These are phyloP conservation scores for Beauveria pseudobassiana DNA, from an alignment of 2,329 filamentous ascomycete species.

Conservation along the genomic window DNA sequence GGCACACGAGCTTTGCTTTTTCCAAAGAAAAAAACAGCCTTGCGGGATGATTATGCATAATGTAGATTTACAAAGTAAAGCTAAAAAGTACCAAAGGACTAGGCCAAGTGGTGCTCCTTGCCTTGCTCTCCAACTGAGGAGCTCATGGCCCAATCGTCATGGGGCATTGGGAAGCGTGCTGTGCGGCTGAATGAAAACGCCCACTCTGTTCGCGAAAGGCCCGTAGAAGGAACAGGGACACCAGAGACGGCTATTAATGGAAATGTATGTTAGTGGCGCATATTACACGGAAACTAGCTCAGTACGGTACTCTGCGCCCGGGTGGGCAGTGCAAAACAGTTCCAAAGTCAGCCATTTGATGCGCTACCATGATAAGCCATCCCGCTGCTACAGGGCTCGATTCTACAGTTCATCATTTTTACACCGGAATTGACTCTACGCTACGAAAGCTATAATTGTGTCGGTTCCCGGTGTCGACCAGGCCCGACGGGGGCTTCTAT, in stretches of 20 bases:
- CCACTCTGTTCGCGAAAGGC: slow-evolving; percentile 2
- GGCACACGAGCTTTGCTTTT: slow-evolving; percentile 7
- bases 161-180: background rate
- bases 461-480: slow-evolving; percentile 6
- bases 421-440: background rate
- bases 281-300: background rate
- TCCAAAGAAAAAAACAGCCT: slow-evolving; percentile 8
- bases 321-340: background rate
- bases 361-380: background rate
- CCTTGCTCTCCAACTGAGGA: background rate
- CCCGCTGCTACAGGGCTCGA: background rate
- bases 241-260: background rate
- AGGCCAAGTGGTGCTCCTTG: background rate
- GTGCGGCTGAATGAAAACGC: slow-evolving; percentile 2
- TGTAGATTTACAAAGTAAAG: background rate
- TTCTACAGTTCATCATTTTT: background rate
- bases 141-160: slow-evolving; percentile 2
- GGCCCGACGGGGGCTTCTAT: slow-evolving; percentile 9
- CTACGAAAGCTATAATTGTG: background rate
- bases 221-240: background rate
- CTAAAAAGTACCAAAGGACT: background rate
- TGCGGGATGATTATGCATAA: background rate
- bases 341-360: background rate
- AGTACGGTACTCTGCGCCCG: background rate
- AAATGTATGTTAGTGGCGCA: slow-evolving; percentile 1